phyloP scores from a whole-genome alignment of 2,329 filamentous ascomycete species.

The Pseudocercospora fijiensis region DNA sequence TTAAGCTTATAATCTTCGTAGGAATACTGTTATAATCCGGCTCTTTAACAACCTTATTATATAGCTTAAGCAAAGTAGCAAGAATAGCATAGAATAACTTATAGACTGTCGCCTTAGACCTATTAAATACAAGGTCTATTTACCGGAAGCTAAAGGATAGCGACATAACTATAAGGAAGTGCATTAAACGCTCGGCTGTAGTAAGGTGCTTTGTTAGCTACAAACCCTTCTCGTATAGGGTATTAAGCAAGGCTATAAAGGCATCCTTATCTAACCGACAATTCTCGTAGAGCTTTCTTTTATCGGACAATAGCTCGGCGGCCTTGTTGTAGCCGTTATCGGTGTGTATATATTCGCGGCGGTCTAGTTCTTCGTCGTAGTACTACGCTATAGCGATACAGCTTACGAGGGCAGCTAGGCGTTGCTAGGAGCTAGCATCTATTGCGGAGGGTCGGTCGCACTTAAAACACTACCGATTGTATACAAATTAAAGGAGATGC shows the following conservation, averaged over 20 bases:
- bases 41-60: neutral
- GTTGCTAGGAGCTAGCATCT: too few relatives aligned
- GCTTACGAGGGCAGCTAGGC: too few relatives aligned
- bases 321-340: neutral
- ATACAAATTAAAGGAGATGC: too few relatives aligned
- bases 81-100: neutral
- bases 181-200: neutral
- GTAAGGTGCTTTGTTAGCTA: neutral
- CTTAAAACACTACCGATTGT: too few relatives aligned
- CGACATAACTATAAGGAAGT: neutral
- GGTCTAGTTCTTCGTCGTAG: too few relatives aligned
- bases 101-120: neutral
- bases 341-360: too few relatives aligned
- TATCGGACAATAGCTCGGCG: too few relatives aligned
- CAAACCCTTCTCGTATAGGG: neutral
- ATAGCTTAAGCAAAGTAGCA: neutral
- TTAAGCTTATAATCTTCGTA: neutral
- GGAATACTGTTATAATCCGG: neutral
- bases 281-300: too few relatives aligned
- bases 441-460: too few relatives aligned
- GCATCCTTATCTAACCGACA: neutral
- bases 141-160: neutral
- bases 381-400: too few relatives aligned
- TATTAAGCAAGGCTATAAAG: neutral
- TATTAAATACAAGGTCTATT: neutral